These are phyloP conservation scores for Coniella lustricola DNA, from an alignment of 2,329 filamentous ascomycete genomes.

Conservation along the genomic window DNA sequence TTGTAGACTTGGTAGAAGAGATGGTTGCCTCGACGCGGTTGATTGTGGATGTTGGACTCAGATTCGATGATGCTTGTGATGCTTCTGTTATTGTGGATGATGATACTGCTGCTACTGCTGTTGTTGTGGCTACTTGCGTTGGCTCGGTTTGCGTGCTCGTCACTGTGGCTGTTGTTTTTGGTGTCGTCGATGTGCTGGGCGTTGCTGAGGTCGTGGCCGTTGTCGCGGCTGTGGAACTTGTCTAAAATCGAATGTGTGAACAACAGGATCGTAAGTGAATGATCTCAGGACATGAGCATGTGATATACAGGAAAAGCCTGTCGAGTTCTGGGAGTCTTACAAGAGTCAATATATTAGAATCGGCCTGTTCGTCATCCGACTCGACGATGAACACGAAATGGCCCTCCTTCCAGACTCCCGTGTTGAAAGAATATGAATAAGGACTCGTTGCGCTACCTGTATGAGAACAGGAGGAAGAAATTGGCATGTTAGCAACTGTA, in stretches of 20 bases:
- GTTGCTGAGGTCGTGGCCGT: not conserved
- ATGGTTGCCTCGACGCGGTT: too few species aligned
- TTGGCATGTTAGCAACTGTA: not conserved
- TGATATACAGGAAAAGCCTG: too few species aligned
- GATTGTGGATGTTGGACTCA: not conserved
- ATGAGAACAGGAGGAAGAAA: not conserved
- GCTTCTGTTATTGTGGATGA: not conserved
- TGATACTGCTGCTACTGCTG: not conserved
- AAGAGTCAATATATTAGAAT: not conserved
- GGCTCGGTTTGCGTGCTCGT: too few species aligned
- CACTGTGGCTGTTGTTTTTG: not conserved
- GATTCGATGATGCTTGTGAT: not conserved
- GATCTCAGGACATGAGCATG: too few species aligned
- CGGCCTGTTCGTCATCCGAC: not conserved
- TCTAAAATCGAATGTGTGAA: not conserved
- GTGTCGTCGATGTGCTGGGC: not conserved
- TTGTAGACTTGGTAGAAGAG: too few species aligned
- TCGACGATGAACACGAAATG: constrained; percentile 1
- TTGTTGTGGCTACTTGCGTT: not conserved
- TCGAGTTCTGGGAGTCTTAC: too few species aligned
- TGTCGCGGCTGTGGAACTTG: not conserved
- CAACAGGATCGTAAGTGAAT: not conserved
- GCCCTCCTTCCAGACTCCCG: not conserved
- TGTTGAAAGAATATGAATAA: not conserved
- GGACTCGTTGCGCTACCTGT: constrained; percentile 1